Evolutionary conservation across 768 basidiomycete species (phyloP).

Genomic region (Mycena galopus): DNA sequence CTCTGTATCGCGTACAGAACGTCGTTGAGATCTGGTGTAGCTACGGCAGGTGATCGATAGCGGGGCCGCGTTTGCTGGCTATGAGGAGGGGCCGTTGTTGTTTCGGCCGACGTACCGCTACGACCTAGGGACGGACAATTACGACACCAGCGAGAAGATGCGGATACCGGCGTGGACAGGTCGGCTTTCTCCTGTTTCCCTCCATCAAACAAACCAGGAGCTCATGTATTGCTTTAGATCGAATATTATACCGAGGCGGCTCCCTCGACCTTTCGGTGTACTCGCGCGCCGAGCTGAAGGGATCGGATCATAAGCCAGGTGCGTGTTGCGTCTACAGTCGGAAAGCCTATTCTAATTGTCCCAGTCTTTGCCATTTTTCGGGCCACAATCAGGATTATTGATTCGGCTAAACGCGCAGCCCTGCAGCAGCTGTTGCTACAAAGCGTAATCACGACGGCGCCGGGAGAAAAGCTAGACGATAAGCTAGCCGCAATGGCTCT

Average conservation of each 20-base stretch:
- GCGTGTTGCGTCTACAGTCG: constrained; percentile 28
- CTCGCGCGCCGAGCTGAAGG: constrained; percentile 83
- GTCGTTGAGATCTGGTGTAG: constrained; percentile 53
- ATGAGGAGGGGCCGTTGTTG: constrained; percentile 89
- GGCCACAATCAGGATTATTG: constrained; percentile 82
- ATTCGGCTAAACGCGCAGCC: constrained; percentile 77
- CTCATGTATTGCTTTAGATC: constrained; percentile 66
- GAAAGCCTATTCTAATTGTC: background rate
- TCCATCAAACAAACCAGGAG: background rate
- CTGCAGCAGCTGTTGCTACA: constrained; percentile 79
- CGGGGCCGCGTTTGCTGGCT: constrained; percentile 83
- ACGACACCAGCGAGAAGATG: constrained; percentile 97
- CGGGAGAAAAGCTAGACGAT: constrained; percentile 79
- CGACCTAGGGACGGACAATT: constrained; percentile 82
- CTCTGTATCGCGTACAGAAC: background rate
- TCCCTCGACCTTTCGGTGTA: constrained; percentile 83
- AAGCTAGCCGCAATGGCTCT: constrained; percentile 74
- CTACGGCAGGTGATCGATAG: constrained; percentile 79
- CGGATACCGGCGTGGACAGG: constrained; percentile 98
- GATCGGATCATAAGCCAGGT: constrained; percentile 98
- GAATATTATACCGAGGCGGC: constrained; percentile 87
- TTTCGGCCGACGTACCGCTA: constrained; percentile 98
- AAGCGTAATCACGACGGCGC: constrained; percentile 69
- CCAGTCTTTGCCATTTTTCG: constrained; percentile 89
- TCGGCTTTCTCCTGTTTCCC: constrained; percentile 49